Conservation (phyloP, 2,329 filamentous ascomycete species). For the Alternaria sp. region DNA sequence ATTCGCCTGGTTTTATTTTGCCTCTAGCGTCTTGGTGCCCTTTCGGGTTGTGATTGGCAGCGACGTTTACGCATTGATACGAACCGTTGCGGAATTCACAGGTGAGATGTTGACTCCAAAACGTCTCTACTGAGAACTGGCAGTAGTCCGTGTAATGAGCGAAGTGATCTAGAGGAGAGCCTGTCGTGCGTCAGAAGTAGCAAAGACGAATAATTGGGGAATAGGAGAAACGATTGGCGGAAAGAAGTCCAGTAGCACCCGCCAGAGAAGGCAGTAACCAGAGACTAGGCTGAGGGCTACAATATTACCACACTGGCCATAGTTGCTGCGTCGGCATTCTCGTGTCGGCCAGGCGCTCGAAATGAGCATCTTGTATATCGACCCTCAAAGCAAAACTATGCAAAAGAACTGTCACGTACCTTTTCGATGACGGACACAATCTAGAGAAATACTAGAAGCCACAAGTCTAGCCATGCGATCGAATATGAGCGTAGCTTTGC, state of each 20-base stretch:
- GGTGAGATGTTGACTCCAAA: not conserved
- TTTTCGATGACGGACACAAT: conserved; percentile 49
- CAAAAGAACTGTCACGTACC: conserved; percentile 14
- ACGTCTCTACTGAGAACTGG: conserved; percentile 3
- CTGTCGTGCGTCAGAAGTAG: not conserved
- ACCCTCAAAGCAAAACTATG: too few species aligned
- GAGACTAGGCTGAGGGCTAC: too few species aligned
- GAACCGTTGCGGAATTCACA: not conserved
- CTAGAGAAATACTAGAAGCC: conserved; percentile 58
- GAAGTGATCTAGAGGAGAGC: not conserved
- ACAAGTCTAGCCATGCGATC: conserved; percentile 43
- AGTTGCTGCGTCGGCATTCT: too few species aligned
- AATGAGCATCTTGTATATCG: not conserved
- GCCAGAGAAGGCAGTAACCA: too few species aligned
- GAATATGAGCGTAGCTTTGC: conserved; percentile 46
- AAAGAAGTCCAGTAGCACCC: too few species aligned
- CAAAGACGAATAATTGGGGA: not conserved
- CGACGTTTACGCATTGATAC: conserved; percentile 42
- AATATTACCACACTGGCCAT: too few species aligned
- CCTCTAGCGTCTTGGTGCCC: conserved; percentile 56
- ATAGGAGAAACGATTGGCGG: not conserved
- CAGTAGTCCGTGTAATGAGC: conserved; percentile 34
- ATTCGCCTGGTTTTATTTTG: conserved; percentile 52
- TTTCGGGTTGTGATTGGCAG: conserved; percentile 47
- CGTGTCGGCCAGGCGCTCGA: too few species aligned